Conservation (phyloP, 2,329 filamentous ascomycete species). For the Corinectria fuckeliana region DNA sequence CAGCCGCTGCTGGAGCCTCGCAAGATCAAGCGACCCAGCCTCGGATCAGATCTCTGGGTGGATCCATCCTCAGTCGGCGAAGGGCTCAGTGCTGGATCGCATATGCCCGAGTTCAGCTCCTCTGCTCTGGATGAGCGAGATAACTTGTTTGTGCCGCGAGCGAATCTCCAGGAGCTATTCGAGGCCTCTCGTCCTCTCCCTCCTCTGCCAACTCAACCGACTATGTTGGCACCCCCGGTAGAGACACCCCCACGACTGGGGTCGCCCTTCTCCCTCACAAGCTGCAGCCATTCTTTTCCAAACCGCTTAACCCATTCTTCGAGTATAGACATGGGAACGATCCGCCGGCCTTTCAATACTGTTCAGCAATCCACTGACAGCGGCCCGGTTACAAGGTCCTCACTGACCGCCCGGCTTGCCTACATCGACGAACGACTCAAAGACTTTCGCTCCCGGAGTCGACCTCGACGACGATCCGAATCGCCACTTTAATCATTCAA, state of each 20-base stretch:
- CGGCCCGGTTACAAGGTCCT: slow-evolving; percentile 47
- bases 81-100: slow-evolving; percentile 25
- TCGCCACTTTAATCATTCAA: slow-evolving; percentile 52
- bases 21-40: slow-evolving; percentile 58
- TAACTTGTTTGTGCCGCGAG: slow-evolving; percentile 49
- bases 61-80: slow-evolving; percentile 47
- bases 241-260: slow-evolving; percentile 58
- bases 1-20: slow-evolving; percentile 56
- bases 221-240: slow-evolving; percentile 39
- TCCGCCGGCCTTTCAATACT: slow-evolving; percentile 63
- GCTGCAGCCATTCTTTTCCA: slow-evolving; percentile 66
- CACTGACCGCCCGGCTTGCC: slow-evolving; percentile 58
- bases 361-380: slow-evolving; percentile 56
- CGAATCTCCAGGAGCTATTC: slow-evolving; percentile 51
- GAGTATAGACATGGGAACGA: slow-evolving; percentile 51
- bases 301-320: slow-evolving; percentile 58
- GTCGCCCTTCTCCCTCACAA: slow-evolving; percentile 62
- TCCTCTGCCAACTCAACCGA: slow-evolving; percentile 12
- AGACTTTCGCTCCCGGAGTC: slow-evolving; percentile 56
- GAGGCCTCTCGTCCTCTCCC: slow-evolving; percentile 38
- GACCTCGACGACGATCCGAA: slow-evolving; percentile 53
- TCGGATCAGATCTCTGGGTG: slow-evolving; percentile 61
- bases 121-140: slow-evolving; percentile 43
- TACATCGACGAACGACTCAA: slow-evolving; percentile 65
- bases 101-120: slow-evolving; percentile 44